phyloP scores from a whole-genome alignment of 208 protist species.

The Acanthamoeba triangularis region DNA sequence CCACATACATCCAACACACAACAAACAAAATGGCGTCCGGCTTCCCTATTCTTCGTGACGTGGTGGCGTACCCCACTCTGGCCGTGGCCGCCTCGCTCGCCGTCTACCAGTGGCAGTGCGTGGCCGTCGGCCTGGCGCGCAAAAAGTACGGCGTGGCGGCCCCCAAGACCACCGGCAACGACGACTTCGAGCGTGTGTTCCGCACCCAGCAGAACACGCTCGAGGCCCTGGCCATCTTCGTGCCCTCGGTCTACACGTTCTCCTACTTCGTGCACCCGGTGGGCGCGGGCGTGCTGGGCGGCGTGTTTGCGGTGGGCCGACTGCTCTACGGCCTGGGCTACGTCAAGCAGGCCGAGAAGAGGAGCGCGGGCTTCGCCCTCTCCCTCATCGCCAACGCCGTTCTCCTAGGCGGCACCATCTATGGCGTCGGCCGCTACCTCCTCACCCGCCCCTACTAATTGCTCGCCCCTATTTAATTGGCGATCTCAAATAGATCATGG shows the following conservation, averaged over 20 bases:
- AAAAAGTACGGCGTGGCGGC: not conserved
- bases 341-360: not conserved
- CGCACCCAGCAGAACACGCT: constrained; percentile 69
- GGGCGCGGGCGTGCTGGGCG: constrained; percentile 9
- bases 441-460: not conserved
- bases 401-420: not conserved
- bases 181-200: constrained; percentile 61
- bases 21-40: not conserved
- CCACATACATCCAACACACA: not conserved
- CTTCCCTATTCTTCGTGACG: not conserved
- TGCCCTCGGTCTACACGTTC: constrained; percentile 68
- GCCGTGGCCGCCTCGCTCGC: constrained; percentile 3
- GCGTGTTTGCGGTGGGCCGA: constrained; percentile 24
- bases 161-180: constrained; percentile 57
- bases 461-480: not conserved
- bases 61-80: constrained; percentile 48
- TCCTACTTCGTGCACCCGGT: constrained; percentile 42
- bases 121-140: constrained; percentile 8
- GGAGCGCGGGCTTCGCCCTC: not conserved
- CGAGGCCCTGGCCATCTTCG: constrained; percentile 48
- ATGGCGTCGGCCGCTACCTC: not conserved
- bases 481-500: not conserved
- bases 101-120: constrained; percentile 42
- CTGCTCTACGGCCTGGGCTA: constrained; percentile 49
- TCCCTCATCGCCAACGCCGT: not conserved